Base-by-base conservation (phyloP, 116 monocot species). In the Posidonia oceanica region DNA sequence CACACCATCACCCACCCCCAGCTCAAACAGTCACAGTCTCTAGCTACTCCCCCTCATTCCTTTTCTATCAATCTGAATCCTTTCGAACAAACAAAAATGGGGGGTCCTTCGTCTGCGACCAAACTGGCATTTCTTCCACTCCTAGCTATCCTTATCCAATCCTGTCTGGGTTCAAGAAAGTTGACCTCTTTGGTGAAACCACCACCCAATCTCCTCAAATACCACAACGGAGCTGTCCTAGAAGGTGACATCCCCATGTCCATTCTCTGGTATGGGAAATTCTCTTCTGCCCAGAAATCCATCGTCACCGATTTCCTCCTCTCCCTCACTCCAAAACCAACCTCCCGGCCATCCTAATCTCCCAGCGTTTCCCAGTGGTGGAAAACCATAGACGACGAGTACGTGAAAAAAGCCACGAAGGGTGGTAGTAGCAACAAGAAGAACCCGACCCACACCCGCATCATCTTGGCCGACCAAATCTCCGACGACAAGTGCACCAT, bases 221-320 rank as follows among this genome's bases (percentile, higher is more conserved):
- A 82, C 72, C 82, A 86, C 77, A 52, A 76, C 16, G 86, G 82
- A 13, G 48, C n/a, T 2, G 51, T 82, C 40, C 82, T 82, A 12
- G 38, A 63, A 29, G 86, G 82, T 8, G 41, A 74, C 64, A 79
- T 82, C 57, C 79, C 86, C 52, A 52, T 82, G 55, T 76, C 76
- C 59, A 70, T 86, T 22, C 48, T 86, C 21, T 86, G 77, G 82
- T 82, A 86, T 57, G 86, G 82, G 16, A 4, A 68, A 0, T 82
- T 86, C 69, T n/a, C 61, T 1, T 67, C 68, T 2, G 0, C 82
- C 6, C 77, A 80, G 58, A 82, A 77, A n/a, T 57, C 77, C 75
- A 77, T 86, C 76, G 55, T 80, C 70, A 42, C 29, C 36, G 85
- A 85, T 68, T 82, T 85, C 63, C 63, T 85, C 66, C 57, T 53